Base-by-base conservation (phyloP, 257 asterid species). In the Craterostigma plantagineum region DNA sequence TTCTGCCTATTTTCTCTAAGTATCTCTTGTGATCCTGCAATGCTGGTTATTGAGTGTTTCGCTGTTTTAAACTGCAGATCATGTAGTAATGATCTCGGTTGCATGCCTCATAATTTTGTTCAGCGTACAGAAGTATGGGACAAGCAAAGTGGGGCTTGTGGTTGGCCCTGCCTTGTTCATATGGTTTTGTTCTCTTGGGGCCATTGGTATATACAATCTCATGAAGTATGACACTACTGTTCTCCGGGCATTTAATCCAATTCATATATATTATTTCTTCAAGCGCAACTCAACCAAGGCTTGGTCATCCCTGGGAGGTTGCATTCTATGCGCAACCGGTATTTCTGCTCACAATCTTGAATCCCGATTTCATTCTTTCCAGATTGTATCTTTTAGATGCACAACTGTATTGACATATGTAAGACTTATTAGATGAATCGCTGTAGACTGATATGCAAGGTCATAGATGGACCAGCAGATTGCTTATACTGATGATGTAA, bases 291-390 rank as follows among this genome's bases (percentile, higher is more conserved):
- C 94, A 51, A 62, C 70, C 44, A 83, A 77, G 65, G 99, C 92
- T 45, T 90, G 99, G 99, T 73, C 69, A 49, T 69, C 99, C 60
- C 78, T 90, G 12, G 99, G 99, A 54, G 99, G 99, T 45, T 79
- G 95, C 63, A 69, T 90, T 61, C 82, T 90, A 43, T 79, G 99
- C 56, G 86, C 76, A 42, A 90, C 99, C 71, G 99, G 99, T 90
- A 76, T 35, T 46, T 46, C 42, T 60, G 53, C 63, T 33, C 53
- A 30, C 18, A 2, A 9, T 17, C 43, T 43, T 49, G 27, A 18
- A 4, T 34, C 39, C n/a, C 52, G n/a, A 23, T 23, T 9, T 39
- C 18, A 11, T 34, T 13, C 42, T 14, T 40, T 14, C 45, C 10
- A 11, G 45, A 11, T 16, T 40, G 45, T 38, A 30, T 40, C 42